Conservation (phyloP, 2,329 filamentous ascomycete species). For the Ramichloridium luteum region DNA sequence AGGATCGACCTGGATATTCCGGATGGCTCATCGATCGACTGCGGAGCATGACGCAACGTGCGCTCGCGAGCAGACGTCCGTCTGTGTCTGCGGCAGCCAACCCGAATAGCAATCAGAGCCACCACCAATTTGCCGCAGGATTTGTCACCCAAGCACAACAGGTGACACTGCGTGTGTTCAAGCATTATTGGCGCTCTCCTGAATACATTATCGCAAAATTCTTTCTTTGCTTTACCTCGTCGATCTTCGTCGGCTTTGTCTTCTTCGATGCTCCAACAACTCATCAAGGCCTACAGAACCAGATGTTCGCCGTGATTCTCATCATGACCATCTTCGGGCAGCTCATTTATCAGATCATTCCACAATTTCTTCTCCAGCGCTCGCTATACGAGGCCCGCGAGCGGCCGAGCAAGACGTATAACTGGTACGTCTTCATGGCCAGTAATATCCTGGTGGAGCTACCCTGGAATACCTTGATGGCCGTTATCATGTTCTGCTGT, state of each 20-base stretch:
- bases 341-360: constrained; percentile 65
- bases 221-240: constrained; percentile 48
- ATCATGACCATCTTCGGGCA: constrained; percentile 64
- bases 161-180: constrained; percentile 60
- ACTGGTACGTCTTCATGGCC: constrained; percentile 70
- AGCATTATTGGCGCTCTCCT: constrained; percentile 80
- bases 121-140: constrained; percentile 68
- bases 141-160: constrained; percentile 51
- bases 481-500: constrained; percentile 56
- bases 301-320: constrained; percentile 74
- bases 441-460: constrained; percentile 70
- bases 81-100: constrained; percentile 29
- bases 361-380: constrained; percentile 66
- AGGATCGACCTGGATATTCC: constrained; percentile 20
- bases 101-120: constrained; percentile 40
- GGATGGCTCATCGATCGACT: constrained; percentile 27
- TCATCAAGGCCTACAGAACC: constrained; percentile 65
- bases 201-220: constrained; percentile 74
- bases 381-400: constrained; percentile 71
- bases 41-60: too few relatives aligned
- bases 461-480: constrained; percentile 65
- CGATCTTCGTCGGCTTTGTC: constrained; percentile 72
- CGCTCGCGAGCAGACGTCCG: too few relatives aligned
- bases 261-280: constrained; percentile 60
- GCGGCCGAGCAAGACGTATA: constrained; percentile 66